Base-by-base conservation (phyloP, 2,329 filamentous ascomycete species). In the Phaeosphaeriaceae sp. region DNA sequence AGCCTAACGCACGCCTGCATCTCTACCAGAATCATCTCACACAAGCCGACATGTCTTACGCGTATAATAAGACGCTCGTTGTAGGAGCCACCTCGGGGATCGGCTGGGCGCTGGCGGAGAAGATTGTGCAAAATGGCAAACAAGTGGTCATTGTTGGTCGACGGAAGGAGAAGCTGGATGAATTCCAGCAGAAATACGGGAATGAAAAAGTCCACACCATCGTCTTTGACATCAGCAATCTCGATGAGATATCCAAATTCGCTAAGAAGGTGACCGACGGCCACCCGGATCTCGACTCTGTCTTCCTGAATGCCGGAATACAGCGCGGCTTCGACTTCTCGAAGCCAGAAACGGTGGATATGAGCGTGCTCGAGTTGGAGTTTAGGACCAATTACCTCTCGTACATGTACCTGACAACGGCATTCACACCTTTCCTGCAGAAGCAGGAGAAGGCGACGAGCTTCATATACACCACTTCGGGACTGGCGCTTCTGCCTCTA, bases 231-330 rank as follows among this genome's bases (percentile, higher is more conserved):
- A 81, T 86, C 54, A 82, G 80, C 33, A 70, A 84, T 44, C 73
- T 85, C 4, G 75, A 82, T 10, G 67, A 79, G 44, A 83, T 85
- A 21, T 78, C 81, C 3, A 67, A 73, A 9, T 83, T 84, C 57
- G 80, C 75, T 2, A 69, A 73, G 21, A 73, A 78, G 17, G 68
- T 82, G 40, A 80, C 76, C 20, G 69, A 67, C 27, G 75, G 77
- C 53, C 80, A 85, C 59, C 79, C 83, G 0, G 83, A 85, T 58
- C 70, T 86, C 2, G 83, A 85, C 65, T 81, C 79, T 56, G 70
- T 85, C n/a, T 77, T 85, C 56, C 67, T 85, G 49, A 85, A 85
- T 70, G 80, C 82, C 1, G 83, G 83, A n/a, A 81, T 85, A 31
- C 83, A 85, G 68, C 76, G 82, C 9, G 74, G 75, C 10, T 79